phyloP scores from a whole-genome alignment of 306 rosid species.

The Alnus glutinosa region DNA sequence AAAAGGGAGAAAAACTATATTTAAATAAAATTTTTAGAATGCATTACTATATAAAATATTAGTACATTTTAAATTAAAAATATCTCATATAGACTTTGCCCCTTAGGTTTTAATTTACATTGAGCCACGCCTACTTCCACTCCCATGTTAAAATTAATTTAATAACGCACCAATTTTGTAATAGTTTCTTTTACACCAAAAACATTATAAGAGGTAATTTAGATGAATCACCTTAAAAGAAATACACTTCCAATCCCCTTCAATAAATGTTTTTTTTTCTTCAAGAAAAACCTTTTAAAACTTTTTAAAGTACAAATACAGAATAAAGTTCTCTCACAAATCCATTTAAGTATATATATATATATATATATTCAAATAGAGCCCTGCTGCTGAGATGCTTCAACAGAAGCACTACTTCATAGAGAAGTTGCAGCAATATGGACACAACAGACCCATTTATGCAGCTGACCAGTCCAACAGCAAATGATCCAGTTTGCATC shows the following conservation, averaged over 20 bases:
- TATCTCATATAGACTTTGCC: no score
- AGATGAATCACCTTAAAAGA: not conserved
- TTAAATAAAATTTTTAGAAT: no score
- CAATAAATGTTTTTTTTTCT: not conserved
- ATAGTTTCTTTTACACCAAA: not conserved
- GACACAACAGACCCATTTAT: slow-evolving; percentile 6
- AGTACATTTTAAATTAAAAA: no score
- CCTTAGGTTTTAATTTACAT: no score
- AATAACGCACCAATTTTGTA: not conserved
- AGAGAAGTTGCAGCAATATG: not conserved
- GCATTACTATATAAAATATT: no score
- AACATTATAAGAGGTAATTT: not conserved
- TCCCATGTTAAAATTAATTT: not conserved
- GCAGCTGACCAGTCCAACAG: slow-evolving; percentile 1
- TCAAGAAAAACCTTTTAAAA: not conserved
- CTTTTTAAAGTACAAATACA: not conserved
- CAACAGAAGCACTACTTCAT: not conserved
- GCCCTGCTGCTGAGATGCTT: slow-evolving; percentile 10
- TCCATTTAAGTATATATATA: not conserved
- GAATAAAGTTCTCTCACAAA: not conserved
- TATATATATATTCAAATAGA: not conserved
- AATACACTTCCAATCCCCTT: not conserved
- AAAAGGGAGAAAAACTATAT: no score
- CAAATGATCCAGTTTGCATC: not conserved
- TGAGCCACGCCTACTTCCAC: no score